Conservation (phyloP, 106 monocot genomes). For the Agapanthus africanus region DNA sequence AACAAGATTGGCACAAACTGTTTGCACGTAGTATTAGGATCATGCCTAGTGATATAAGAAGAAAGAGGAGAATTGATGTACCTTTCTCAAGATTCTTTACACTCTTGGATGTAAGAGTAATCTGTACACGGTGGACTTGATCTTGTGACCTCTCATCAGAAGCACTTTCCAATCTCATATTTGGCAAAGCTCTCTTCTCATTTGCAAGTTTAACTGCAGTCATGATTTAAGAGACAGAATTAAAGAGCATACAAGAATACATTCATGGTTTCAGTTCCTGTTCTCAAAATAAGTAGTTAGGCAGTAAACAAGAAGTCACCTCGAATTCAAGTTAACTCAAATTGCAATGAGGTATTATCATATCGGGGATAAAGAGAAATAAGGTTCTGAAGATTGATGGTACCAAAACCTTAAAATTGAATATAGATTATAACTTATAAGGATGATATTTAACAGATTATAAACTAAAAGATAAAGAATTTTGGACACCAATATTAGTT, state of each 20-base stretch:
- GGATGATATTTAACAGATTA: background rate
- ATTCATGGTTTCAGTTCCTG: background rate
- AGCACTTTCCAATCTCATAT: constrained; percentile 8
- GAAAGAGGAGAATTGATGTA: background rate
- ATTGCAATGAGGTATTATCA: background rate
- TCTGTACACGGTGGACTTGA: constrained; percentile 13
- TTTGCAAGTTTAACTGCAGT: background rate
- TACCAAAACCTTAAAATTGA: background rate
- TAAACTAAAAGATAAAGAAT: background rate
- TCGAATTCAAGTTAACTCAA: background rate
- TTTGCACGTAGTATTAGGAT: background rate
- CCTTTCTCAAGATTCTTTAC: constrained; percentile 25
- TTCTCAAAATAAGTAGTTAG: background rate
- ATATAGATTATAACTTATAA: too few relatives aligned
- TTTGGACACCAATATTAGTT: background rate
- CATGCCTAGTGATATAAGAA: background rate
- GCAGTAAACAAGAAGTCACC: background rate
- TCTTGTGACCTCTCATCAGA: background rate
- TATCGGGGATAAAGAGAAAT: background rate
- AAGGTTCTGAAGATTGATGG: background rate
- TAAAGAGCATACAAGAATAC: background rate
- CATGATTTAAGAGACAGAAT: background rate
- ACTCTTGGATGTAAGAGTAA: constrained; percentile 23
- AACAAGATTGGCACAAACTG: constrained; percentile 26
- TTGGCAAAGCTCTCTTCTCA: background rate